Base-by-base conservation (phyloP, 192 early-diverging fungal species). In the Dissophora globulifera region DNA sequence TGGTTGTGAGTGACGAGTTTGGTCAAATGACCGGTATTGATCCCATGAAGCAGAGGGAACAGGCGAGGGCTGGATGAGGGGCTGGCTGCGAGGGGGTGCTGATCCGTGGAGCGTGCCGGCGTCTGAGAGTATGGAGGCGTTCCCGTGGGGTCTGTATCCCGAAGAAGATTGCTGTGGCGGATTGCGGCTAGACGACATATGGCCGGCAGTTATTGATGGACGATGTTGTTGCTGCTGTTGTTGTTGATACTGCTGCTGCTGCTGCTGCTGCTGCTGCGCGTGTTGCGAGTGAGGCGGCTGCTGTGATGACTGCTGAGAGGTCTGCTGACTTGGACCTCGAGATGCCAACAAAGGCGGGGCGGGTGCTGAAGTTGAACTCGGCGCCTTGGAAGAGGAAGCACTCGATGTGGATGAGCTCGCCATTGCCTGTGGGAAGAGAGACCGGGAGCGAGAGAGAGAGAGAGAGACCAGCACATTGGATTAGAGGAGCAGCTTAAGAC, bases 1-100 rank as follows among this genome's bases (percentile, higher is more conserved):
- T 26, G 20, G 46, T 16, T 22, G 11, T 20, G 46, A 0, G 15
- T 47, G 46, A 22, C 45, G 46, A 10, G 58, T 10, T n/a, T 60
- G 43, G 32, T 60, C 58, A 33, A 49, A 60, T 4, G 58, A 20
- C 23, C 49, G 58, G 41, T 60, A 60, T 40, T 60, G 58, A 49
- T 20, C 10, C 16, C 58, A n/a, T 3, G 58, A 35, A 11, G 26
- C 46, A 30, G 58, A 20, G 8, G 58, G 22, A 0, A 30, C 10
- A 6, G 57, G 27, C 32, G 57, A 47, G 33, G 46, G 58, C 46
- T 47, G 58, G 25, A 60, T 5, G 4, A 25, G 29, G 4, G 46
- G 58, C 35, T 60, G 58, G 25, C 13, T 60, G 38, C 46, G 58
- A 12, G 25, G 27, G 1, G 45, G 27, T 1, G 43, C 1, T 16